Percentiles rank a stretch among this genome's conserved stretches.
Evolutionary conservation across 208 protist genomes (phyloP).

Genomic region (Crithidia mellificae): DNA sequence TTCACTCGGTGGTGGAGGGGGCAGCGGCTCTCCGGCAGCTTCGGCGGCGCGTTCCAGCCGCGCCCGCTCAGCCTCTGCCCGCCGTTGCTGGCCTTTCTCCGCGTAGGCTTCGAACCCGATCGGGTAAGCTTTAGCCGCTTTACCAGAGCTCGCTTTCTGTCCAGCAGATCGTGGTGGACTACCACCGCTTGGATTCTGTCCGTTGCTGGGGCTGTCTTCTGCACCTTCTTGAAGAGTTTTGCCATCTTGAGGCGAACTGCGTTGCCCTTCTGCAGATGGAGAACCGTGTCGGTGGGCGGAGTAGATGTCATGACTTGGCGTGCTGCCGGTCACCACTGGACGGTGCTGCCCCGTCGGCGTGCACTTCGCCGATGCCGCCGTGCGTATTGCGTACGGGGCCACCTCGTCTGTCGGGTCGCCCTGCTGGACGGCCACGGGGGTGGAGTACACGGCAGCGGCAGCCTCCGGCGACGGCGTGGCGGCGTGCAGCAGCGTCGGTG

Average conservation of each 20-base stretch:
- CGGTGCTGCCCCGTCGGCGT: background rate
- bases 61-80: conserved; percentile 27
- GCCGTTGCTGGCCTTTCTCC: conserved; percentile 40
- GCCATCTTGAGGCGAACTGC: too few species aligned
- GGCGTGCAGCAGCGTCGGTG: background rate
- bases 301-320: background rate
- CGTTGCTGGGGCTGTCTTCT: too few species aligned
- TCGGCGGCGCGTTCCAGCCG: conserved; percentile 13
- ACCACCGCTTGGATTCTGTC: too few species aligned
- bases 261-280: background rate
- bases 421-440: background rate
- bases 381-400: conserved; percentile 6
- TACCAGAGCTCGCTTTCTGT: background rate
- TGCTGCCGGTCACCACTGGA: background rate
- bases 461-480: background rate
- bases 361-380: conserved; percentile 13
- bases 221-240: too few species aligned
- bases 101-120: conserved; percentile 39
- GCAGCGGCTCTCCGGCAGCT: conserved; percentile 6
- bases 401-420: background rate
- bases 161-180: too few species aligned
- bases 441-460: background rate
- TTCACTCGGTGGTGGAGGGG: background rate
- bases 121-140: conserved; percentile 10
- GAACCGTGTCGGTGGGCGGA: background rate